Percentiles rank a stretch among this genome's conserved stretches.
Conservation (phyloP, 306 rosid genomes). For the Amphicarpaea edgeworthii region DNA sequence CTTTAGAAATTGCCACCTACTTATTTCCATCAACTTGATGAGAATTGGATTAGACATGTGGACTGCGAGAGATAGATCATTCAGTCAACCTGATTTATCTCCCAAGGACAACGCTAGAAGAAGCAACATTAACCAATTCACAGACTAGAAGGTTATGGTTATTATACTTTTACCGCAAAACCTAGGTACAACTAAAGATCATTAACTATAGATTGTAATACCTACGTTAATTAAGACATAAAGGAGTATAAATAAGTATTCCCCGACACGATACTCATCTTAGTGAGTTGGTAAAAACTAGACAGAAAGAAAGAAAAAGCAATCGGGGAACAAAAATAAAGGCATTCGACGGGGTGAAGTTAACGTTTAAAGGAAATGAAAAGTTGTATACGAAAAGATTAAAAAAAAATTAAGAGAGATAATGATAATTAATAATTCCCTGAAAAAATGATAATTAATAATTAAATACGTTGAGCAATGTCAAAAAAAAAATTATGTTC, state of each 20-base stretch:
- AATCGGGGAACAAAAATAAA: not conserved
- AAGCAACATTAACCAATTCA: slow-evolving; percentile 12
- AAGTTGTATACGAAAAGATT: not conserved
- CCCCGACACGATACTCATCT: slow-evolving; percentile 2
- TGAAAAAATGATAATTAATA: too few species aligned
- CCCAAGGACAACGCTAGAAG: not conserved
- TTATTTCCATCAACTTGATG: slow-evolving; percentile 19
- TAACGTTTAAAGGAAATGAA: not conserved
- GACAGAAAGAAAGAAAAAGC: not conserved
- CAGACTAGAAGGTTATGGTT: not conserved
- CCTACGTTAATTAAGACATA: not conserved
- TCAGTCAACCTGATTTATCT: not conserved
- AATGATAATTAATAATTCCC: too few species aligned
- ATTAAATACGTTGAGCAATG: not conserved
- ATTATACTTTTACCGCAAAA: slow-evolving; percentile 22
- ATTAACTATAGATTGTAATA: not conserved
- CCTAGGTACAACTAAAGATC: not conserved
- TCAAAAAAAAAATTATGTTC: not conserved
- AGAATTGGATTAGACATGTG: not conserved
- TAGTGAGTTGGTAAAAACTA: not conserved
- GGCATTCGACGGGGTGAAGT: slow-evolving; percentile 44
- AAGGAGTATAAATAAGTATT: slow-evolving; percentile 13
- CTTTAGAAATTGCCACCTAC: not conserved
- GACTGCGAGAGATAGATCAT: slow-evolving; percentile 8
- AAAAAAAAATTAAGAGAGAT: not conserved